Base-by-base conservation (phyloP, 2,329 filamentous ascomycete genomes). In the Chaetomium olivaceum region DNA sequence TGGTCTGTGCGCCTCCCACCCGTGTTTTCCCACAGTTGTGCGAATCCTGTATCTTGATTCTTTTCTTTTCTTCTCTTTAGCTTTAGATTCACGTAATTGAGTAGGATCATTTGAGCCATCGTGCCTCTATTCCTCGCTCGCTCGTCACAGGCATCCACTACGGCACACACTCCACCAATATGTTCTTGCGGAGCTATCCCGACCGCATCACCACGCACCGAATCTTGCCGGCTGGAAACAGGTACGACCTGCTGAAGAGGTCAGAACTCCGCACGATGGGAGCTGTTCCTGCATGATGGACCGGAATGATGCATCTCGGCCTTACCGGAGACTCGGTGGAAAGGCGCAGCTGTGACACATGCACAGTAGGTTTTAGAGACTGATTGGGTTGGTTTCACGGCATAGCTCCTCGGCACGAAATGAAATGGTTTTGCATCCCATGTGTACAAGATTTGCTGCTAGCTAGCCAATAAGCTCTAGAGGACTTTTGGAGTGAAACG, bases 111-210 rank as follows among this genome's bases (percentile, higher is more conserved):
- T n/a, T n/a, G n/a, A n/a, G n/a, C n/a, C n/a, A n/a, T n/a, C n/a
- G n/a, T n/a, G n/a, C n/a, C n/a, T n/a, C n/a, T n/a, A n/a, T n/a
- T n/a, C n/a, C n/a, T n/a, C n/a, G n/a, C n/a, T n/a, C n/a, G n/a
- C n/a, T n/a, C n/a, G n/a, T n/a, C n/a, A n/a, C n/a, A n/a, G n/a
- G n/a, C n/a, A 79, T 83, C 7, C 80, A 83, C 70, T 83, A 83
- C 68, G 81, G 81, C n/a, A 82, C 77, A 0, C 80, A 83, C 70
- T 83, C 83, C 65, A 84, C 81, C 43, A 80, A 82, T 63, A 83
- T 83, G 81, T 82, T 78, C 64, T 73, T 83, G 73, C 76, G 80
- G 19, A 83, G 82, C 71, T 83, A 83, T 58, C 80, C 81, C 0
- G 77, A 82, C 57, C 76, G 81, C 9, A 74, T 80, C 50, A 83